A percentile compares a stretch with the other conserved stretches of the same genome.
These are phyloP conservation scores for Ophiocordyceps camponoti-leonardi DNA, from an alignment of 2,329 filamentous ascomycete genomes.

Conservation along the genomic window DNA sequence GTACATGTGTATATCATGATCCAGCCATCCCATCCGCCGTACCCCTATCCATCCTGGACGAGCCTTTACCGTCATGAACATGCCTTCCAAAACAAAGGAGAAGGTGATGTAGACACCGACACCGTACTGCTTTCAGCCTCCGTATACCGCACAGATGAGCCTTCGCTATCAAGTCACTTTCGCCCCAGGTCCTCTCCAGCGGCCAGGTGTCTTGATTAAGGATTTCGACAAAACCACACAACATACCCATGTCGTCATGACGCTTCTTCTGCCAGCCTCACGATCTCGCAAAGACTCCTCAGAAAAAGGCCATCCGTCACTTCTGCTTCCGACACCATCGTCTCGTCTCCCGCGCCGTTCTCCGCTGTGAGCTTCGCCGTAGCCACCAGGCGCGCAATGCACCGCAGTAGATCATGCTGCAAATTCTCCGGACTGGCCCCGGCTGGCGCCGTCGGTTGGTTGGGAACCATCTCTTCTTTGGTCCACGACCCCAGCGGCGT, in stretches of 20 bases:
- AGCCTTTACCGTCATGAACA: not conserved
- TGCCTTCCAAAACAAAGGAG: not conserved
- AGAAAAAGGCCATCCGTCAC: conserved; percentile 20
- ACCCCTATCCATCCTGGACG: not conserved
- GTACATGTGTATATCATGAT: not conserved
- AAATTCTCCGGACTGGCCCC: conserved; percentile 18
- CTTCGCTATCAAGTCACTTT: no score
- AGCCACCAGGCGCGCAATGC: conserved; percentile 31
- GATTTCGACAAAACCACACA: no score
- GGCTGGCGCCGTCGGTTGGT: conserved; percentile 3
- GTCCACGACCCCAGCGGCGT: conserved; percentile 10
- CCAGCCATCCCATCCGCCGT: not conserved
- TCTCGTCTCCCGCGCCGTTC: conserved; percentile 11
- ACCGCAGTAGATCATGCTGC: conserved; percentile 29
- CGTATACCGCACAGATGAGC: no score
- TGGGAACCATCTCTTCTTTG: conserved; percentile 10
- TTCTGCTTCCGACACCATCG: conserved; percentile 11
- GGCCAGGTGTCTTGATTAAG: no score
- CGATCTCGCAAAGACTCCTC: conserved; percentile 24
- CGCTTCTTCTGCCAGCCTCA: conserved; percentile 18
- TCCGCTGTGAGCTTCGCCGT: conserved; percentile 24
- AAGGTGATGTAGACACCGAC: not conserved
- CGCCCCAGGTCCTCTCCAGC: no score
- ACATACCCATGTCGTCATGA: not conserved
- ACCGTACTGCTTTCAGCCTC: no score